Conservation (phyloP, 2,329 filamentous ascomycete genomes). For the Penicillium sp. region DNA sequence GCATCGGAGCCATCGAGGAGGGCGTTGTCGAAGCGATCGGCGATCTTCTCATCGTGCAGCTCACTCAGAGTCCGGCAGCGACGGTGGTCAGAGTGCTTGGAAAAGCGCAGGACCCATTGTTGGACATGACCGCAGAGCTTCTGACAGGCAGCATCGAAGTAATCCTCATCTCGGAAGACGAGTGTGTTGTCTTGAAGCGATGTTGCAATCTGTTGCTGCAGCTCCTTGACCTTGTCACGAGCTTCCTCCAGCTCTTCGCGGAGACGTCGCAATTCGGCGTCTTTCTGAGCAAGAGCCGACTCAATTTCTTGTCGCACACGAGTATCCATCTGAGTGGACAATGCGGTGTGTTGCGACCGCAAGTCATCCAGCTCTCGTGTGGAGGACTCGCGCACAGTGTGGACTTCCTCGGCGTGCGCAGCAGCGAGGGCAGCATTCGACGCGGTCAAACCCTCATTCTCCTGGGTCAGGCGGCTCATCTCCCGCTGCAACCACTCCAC, state of each 20-base stretch:
- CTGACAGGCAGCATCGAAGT: slow-evolving; percentile 93
- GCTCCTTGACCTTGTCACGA: slow-evolving; percentile 63
- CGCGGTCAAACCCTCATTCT: slow-evolving; percentile 79
- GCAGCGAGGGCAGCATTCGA: slow-evolving; percentile 78
- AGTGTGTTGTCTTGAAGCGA: slow-evolving; percentile 75
- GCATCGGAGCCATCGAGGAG: slow-evolving; percentile 94
- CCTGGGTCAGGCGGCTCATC: slow-evolving; percentile 77
- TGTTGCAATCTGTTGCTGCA: slow-evolving; percentile 65
- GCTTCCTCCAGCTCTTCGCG: slow-evolving; percentile 78
- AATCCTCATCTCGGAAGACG: slow-evolving; percentile 82
- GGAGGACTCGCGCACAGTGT: slow-evolving; percentile 67
- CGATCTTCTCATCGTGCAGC: slow-evolving; percentile 88
- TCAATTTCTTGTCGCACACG: slow-evolving; percentile 67
- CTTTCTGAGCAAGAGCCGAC: slow-evolving; percentile 75
- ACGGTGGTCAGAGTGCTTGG: slow-evolving; percentile 93
- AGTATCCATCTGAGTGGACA: slow-evolving; percentile 68
- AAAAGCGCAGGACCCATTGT: slow-evolving; percentile 97
- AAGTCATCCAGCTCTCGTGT: slow-evolving; percentile 72
- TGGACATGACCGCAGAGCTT: slow-evolving; percentile 95
- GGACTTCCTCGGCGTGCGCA: slow-evolving; percentile 73
- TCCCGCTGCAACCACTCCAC: slow-evolving; percentile 83
- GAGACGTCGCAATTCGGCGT: slow-evolving; percentile 79
- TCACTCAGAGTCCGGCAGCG: slow-evolving; percentile 82
- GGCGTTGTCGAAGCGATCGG: slow-evolving; percentile 91
- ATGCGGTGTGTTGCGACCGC: slow-evolving; percentile 66